Percentiles rank a stretch among this genome's conserved stretches.
Conservation (phyloP, 2,329 filamentous ascomycete species). For the Aphanocladium album region DNA sequence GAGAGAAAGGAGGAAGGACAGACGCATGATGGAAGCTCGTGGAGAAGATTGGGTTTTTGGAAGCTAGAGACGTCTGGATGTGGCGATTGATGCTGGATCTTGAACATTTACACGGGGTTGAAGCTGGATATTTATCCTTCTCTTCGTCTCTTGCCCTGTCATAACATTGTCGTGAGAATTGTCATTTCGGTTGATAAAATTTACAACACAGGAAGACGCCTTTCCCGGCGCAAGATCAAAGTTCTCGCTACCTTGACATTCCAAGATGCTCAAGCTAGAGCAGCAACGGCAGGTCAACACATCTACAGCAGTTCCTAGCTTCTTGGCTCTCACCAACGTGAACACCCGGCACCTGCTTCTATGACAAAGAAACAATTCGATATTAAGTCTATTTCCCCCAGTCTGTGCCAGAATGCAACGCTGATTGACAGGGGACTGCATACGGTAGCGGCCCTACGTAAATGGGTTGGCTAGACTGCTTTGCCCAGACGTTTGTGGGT, state of each 20-base stretch:
- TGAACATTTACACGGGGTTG: not conserved
- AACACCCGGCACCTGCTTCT: not conserved
- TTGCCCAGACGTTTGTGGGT: not conserved
- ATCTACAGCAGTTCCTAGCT: not conserved
- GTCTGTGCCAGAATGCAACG: not conserved
- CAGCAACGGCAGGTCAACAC: not conserved
- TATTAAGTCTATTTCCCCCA: not conserved
- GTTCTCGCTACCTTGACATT: no score
- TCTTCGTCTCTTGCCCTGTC: not conserved
- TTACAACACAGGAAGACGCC: no score
- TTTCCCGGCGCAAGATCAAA: no score
- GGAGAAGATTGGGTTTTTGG: no score
- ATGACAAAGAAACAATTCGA: not conserved
- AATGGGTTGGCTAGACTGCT: no score
- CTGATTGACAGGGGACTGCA: not conserved
- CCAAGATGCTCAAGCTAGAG: not conserved
- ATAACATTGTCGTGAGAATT: not conserved
- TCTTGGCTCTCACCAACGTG: not conserved
- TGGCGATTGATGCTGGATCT: not conserved
- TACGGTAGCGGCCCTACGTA: not conserved
- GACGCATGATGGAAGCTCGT: constrained; percentile 9
- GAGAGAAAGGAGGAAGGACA: constrained; percentile 2
- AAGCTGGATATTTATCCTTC: not conserved
- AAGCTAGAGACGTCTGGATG: no score
- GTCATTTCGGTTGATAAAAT: not conserved